Base-by-base conservation (phyloP, 257 asterid species). In the Cinchona pubescens region DNA sequence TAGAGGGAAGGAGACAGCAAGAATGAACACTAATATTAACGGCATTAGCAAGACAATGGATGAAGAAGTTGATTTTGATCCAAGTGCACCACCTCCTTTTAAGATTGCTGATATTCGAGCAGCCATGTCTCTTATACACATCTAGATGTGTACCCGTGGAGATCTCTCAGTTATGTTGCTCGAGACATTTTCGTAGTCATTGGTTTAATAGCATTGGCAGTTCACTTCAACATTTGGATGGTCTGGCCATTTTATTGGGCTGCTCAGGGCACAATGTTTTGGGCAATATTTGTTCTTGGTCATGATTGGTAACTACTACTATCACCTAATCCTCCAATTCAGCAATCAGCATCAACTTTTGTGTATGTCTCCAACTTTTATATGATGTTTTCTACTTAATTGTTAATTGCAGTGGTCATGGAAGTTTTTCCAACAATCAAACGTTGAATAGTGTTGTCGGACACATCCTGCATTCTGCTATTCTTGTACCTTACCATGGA, bases 301-400 rank as follows among this genome's bases (percentile, higher is more conserved):
- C 89, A 85, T 55, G 89, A 85, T 61, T 85, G 89, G 89, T 85
- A 82, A 67, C n/a, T n/a, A n/a, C n/a, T n/a, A n/a, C n/a, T n/a
- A n/a, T n/a, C n/a, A n/a, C n/a, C n/a, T n/a, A n/a, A n/a, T n/a
- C n/a, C n/a, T n/a, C n/a, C n/a, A n/a, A n/a, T n/a, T n/a, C n/a
- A n/a, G n/a, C n/a, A n/a, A n/a, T n/a, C n/a, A n/a, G n/a, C n/a
- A n/a, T n/a, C n/a, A n/a, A n/a, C n/a, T n/a, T n/a, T n/a, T n/a
- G n/a, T n/a, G n/a, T n/a, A n/a, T n/a, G n/a, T n/a, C n/a, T n/a
- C n/a, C n/a, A n/a, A n/a, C n/a, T n/a, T n/a, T n/a, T n/a, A n/a
- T n/a, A 74, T 32, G 35, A 32, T 48, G 37, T 51, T 49, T 34
- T 40, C 32, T 56, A 6, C 53, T 3, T 37, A 29, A 14, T 45